Conservation (phyloP, 2,329 filamentous ascomycete genomes). For the Sporothrix variecibatus region DNA sequence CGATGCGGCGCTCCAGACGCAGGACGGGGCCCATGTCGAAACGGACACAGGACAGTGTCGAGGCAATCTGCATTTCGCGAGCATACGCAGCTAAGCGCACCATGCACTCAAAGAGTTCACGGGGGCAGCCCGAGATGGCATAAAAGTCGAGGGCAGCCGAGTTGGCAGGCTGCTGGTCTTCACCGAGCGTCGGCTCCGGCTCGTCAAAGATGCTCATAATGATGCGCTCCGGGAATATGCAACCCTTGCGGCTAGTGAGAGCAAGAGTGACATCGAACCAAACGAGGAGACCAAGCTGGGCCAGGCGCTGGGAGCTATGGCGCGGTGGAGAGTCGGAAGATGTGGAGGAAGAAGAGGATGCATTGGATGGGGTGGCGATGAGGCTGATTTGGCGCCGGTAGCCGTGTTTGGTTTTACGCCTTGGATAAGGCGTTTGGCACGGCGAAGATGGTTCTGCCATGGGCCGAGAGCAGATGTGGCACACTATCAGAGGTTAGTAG, state of each 20-base stretch:
- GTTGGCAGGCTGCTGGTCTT: neutral
- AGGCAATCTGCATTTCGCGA: conserved; percentile 35
- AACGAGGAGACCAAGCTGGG: conserved; percentile 38
- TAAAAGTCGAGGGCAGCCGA: conserved; percentile 37
- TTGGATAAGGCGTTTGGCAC: conserved; percentile 22
- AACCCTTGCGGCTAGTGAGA: conserved; percentile 37
- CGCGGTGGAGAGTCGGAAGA: neutral
- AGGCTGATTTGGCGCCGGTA: neutral
- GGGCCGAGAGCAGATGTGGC: conserved; percentile 39
- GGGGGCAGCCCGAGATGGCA: conserved; percentile 39
- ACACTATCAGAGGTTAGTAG: conserved; percentile 32
- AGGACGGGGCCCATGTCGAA: conserved; percentile 34
- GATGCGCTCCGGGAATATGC: conserved; percentile 33
- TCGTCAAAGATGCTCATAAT: conserved; percentile 27
- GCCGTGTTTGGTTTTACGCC: too few relatives aligned
- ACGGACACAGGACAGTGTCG: conserved; percentile 38
- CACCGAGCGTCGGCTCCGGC: neutral
- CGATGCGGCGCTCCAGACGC: conserved; percentile 32
- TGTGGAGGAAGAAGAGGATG: neutral
- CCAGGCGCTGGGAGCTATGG: conserved; percentile 26
- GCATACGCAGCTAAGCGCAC: conserved; percentile 37
- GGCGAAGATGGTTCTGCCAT: conserved; percentile 36
- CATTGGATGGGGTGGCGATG: neutral
- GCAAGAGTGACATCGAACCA: conserved; percentile 42
- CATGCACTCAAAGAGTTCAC: conserved; percentile 36